phyloP scores from a whole-genome alignment of 768 basidiomycete genomes.

The Dacryopinax primogenitus region DNA sequence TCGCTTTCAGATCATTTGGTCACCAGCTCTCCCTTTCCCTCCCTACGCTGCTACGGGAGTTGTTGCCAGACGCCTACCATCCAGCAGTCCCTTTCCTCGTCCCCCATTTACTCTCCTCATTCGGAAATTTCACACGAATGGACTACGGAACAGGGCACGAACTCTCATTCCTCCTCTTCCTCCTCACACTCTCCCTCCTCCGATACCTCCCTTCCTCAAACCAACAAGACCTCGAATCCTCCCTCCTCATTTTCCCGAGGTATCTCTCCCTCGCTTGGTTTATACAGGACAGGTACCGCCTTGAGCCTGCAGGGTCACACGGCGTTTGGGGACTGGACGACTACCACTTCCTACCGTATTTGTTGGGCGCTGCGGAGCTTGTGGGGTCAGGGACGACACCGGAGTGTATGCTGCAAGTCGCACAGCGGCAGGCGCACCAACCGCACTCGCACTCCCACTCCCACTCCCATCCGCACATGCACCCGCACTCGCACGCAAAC shows the following conservation, averaged over 20 bases:
- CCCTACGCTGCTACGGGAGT: slow-evolving; percentile 36
- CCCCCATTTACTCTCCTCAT: slow-evolving; percentile 68
- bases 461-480: background rate
- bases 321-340: slow-evolving; percentile 98
- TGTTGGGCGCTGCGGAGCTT: slow-evolving; percentile 84
- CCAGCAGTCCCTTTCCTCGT: slow-evolving; percentile 49
- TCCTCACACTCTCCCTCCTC: slow-evolving; percentile 57
- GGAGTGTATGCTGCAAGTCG: background rate
- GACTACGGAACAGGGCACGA: slow-evolving; percentile 98
- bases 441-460: too few relatives aligned
- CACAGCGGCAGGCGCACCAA: too few relatives aligned
- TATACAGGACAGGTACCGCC: slow-evolving; percentile 74
- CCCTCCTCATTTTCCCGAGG: slow-evolving; percentile 53
- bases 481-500: background rate
- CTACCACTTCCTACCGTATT: slow-evolving; percentile 74
- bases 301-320: slow-evolving; percentile 94
- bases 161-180: slow-evolving; percentile 68
- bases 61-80: slow-evolving; percentile 38
- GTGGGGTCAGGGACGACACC: slow-evolving; percentile 18
- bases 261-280: slow-evolving; percentile 72
- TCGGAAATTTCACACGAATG: slow-evolving; percentile 80
- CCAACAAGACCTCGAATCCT: slow-evolving; percentile 47
- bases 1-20: slow-evolving; percentile 80
- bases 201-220: slow-evolving; percentile 48
- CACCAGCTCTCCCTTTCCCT: slow-evolving; percentile 50